Conservation (phyloP, 164 flowering plant genomes). For the Sextonia rubra region DNA sequence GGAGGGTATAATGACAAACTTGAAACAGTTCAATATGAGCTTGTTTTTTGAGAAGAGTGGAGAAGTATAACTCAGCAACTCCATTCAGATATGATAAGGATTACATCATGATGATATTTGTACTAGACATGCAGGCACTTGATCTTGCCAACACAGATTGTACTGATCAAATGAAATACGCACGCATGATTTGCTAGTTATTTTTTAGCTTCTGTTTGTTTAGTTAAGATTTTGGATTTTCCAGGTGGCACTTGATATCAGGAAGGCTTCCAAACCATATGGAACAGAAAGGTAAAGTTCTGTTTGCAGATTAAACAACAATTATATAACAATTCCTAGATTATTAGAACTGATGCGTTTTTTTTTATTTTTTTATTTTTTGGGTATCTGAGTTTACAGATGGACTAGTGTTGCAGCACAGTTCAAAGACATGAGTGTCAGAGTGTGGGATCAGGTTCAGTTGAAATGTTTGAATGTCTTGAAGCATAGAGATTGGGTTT, state of each 20-base stretch:
- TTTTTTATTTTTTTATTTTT: no score
- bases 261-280: constrained; percentile 14
- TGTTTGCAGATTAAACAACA: no score
- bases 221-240: neutral
- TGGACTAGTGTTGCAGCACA: no score
- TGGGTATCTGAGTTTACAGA: no score
- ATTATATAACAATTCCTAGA: no score
- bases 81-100: neutral
- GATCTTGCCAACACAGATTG: neutral
- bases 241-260: constrained; percentile 9
- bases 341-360: no score
- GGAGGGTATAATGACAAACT: no score
- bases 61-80: neutral
- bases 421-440: constrained; percentile 94
- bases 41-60: no score
- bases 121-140: neutral
- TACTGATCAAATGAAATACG: neutral
- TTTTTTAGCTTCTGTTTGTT: neutral
- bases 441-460: constrained; percentile 74
- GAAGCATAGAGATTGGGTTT: constrained; percentile 88
- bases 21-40: no score
- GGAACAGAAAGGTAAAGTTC: no score
- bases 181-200: neutral
- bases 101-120: neutral
- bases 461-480: constrained; percentile 53